Percentiles rank a stretch among this genome's conserved stretches.
Conservation (phyloP, 164 flowering plant genomes). For the Stephania yunnanensis region DNA sequence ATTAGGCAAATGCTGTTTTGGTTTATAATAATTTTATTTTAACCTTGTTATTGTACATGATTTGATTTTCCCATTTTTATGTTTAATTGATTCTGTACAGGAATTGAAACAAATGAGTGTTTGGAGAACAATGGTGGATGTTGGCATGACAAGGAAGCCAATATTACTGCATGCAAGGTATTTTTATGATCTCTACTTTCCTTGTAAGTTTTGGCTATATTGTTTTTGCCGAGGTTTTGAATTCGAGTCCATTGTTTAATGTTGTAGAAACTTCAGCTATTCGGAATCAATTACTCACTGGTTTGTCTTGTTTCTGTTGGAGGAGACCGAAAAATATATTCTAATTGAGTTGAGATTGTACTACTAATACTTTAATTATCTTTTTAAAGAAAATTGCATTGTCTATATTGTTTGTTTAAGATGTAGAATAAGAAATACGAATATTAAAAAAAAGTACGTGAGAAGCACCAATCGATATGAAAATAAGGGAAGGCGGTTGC, state of each 20-base stretch:
- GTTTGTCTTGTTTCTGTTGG: neutral
- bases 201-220: neutral
- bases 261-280: neutral
- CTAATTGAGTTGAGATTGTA: neutral
- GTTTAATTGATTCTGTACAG: conserved; percentile 31
- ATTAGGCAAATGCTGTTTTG: neutral
- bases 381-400: too few species aligned
- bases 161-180: conserved; percentile 90
- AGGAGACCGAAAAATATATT: neutral
- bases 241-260: neutral
- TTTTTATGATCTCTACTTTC: neutral
- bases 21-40: neutral
- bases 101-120: conserved; percentile 85
- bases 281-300: neutral
- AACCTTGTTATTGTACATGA: neutral
- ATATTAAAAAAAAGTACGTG: too few species aligned
- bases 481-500: too few species aligned
- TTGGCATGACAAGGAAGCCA: conserved; percentile 73
- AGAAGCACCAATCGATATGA: too few species aligned
- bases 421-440: too few species aligned
- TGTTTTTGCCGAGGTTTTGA: neutral
- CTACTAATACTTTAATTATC: neutral
- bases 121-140: conserved; percentile 87
- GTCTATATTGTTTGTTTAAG: too few species aligned
- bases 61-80: conserved; percentile 6